Evolutionary conservation across 2,329 filamentous ascomycete species (phyloP), one percentile per base, ranked within the genome.

Genomic region (Nakataea oryzae): DNA sequence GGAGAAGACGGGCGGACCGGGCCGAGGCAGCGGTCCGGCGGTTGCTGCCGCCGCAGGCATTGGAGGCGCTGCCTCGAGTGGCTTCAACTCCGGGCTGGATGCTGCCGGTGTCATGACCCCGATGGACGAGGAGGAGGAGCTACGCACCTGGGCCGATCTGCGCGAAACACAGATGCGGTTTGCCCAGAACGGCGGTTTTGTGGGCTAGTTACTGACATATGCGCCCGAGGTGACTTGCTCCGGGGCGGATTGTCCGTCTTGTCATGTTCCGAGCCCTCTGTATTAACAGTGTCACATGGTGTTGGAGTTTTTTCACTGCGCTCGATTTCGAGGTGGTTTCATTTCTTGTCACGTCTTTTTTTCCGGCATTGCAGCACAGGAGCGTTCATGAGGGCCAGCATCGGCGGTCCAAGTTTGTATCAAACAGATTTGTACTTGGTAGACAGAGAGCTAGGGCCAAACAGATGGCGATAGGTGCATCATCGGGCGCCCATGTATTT

Each of bases 141-240:
- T 95, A 66, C 79, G 84, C 26, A 81, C 85, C 63, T 96, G 91
- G 91, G 88, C 89, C 0, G 90, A 89, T 70, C 74, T 96, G 66
- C 81, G 89, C 63, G 88, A 93, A 61, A 89, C 90, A 66, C 91
- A 96, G 73, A 74, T 87, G 65, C 85, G 86, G 62, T 73, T 73
- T 61, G 66, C 67, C 5, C 67, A 69, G 54, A 68, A 64, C 2
- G 72, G 70, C 8, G 70, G 71, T 2, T 72, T 70, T 30, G 17
- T 57, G 27, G 58, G 59, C 21, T 24, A 8, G 9, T 9, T n/a
- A 17, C 21, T 50, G 41, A n/a, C 11, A n/a, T n/a, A n/a, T n/a
- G n/a, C n/a, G n/a, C n/a, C n/a, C n/a, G n/a, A n/a, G 21, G 7
- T 50, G 30, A 9, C 30, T 50, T 50, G 34, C 5, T 17, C 6